These are phyloP conservation scores for Neonectria coccinea DNA, from an alignment of 2,329 filamentous ascomycete genomes.

Conservation along the genomic window DNA sequence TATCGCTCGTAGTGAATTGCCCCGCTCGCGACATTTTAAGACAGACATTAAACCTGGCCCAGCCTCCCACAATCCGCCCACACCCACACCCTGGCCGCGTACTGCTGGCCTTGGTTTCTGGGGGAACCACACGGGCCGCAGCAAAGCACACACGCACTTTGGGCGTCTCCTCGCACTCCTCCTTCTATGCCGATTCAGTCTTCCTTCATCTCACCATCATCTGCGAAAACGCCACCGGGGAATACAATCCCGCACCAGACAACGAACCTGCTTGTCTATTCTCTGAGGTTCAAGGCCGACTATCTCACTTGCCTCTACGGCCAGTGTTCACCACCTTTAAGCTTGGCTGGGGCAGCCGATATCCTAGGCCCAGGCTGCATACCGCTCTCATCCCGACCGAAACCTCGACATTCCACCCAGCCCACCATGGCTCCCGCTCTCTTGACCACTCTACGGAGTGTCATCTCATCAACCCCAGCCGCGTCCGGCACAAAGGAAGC, in stretches of 20 bases:
- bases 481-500: constrained; percentile 37
- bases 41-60: constrained; percentile 27
- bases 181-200: constrained; percentile 2
- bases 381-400: constrained; percentile 26
- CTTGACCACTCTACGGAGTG: constrained; percentile 46
- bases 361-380: constrained; percentile 42
- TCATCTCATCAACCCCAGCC: constrained; percentile 42
- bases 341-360: constrained; percentile 47
- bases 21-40: constrained; percentile 1
- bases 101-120: constrained; percentile 43
- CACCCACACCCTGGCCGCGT: constrained; percentile 43
- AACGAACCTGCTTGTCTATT: neutral
- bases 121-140: constrained; percentile 40
- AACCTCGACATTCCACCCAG: constrained; percentile 36
- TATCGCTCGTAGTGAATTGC: neutral
- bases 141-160: constrained; percentile 28
- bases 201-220: constrained; percentile 12
- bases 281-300: constrained; percentile 12
- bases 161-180: neutral
- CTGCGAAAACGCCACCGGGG: constrained; percentile 10
- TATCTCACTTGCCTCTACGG: constrained; percentile 10
- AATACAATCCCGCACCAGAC: neutral
- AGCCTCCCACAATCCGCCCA: constrained; percentile 39
- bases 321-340: constrained; percentile 27
- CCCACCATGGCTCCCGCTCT: constrained; percentile 57